phyloP scores from a whole-genome alignment of 129 eudicot genomes.

The Arctium lappa region DNA sequence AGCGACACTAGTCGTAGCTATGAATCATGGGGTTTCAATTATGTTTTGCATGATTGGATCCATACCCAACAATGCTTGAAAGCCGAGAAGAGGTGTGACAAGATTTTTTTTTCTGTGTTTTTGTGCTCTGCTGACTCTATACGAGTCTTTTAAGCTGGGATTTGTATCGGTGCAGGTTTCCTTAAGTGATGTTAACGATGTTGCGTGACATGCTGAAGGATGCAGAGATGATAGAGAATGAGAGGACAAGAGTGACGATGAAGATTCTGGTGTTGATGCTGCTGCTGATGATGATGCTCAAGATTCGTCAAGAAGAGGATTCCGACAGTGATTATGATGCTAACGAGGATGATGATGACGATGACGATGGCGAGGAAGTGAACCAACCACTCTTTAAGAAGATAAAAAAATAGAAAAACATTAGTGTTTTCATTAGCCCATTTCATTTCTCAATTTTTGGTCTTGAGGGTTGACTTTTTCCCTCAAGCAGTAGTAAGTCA shows the following conservation, averaged over 20 bases:
- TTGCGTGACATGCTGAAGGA: slow-evolving; percentile 31
- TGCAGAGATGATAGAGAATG: slow-evolving; percentile 43
- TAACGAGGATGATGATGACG: slow-evolving; percentile 6
- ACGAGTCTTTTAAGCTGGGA: not conserved
- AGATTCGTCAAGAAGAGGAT: too few relatives aligned
- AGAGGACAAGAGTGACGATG: slow-evolving; percentile 5
- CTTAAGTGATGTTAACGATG: slow-evolving; percentile 19
- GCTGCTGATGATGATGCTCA: not conserved
- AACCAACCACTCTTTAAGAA: slow-evolving; percentile 35
- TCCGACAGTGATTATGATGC: not conserved
- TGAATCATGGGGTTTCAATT: not conserved
- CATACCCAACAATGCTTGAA: slow-evolving; percentile 16
- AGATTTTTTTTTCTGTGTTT: not conserved
- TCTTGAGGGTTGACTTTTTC: slow-evolving; percentile 1
- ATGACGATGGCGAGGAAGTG: slow-evolving; percentile 24
- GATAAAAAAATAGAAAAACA: slow-evolving; percentile 20
- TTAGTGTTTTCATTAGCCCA: not conserved
- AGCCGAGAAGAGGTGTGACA: slow-evolving; percentile 34
- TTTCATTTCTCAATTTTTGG: not conserved
- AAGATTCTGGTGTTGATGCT: slow-evolving; percentile 7
- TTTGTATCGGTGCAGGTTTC: slow-evolving; percentile 42
- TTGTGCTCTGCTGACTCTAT: not conserved
- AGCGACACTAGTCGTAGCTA: too few relatives aligned
- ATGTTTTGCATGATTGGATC: slow-evolving; percentile 24
- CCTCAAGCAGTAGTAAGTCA: not conserved